Evolutionary conservation across 208 protist species (phyloP), one percentile per base, ranked within the genome.

Genomic region (Hexamita inflata): DNA sequence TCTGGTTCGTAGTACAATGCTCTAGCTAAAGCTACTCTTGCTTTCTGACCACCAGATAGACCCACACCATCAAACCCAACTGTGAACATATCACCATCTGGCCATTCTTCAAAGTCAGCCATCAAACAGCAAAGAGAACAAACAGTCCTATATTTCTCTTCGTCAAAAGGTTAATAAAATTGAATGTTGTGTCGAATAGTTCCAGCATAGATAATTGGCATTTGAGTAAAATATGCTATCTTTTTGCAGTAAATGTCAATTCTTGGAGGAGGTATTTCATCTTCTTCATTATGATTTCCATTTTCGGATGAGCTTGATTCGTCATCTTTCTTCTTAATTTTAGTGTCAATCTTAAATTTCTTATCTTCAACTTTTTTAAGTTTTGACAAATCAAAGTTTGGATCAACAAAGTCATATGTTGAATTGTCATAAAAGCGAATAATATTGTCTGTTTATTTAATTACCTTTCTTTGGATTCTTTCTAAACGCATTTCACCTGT

Each of bases 1-100:
- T 94, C 90, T 0, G 91, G 91, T 78, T 92, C 88, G 68, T 89
- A 90, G 76, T 92, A 93, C 66, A 94, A 85, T 0, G 92, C 91
- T 13, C 86, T 88, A 29, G 92, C 91, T 57, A 95, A 88, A 4
- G 90, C 89, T 38, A 94, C 89, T 77, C 90, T 88, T 87, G 86
- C 82, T 30, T 77, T 66, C 79, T 78, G 82, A 28, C 84, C 84
- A 32, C 84, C 84, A 11, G 76, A 84, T 30, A 85, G 19, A 67
- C 74, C 74, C 11, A 76, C 68, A 42, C 73, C 73, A 57, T 76
- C 74, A 35, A 75, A 57, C 4, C 73, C 73, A 41, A 76, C 74
- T 24, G 57, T 67, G 32, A 67, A 75, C 19, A 74, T 4, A 19
- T 76, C 73, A 19, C 73, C 73, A 35, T 57, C 73, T 34, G 4